Conservation (phyloP, 2,329 filamentous ascomycete genomes). For the Pseudocercospora musae region DNA sequence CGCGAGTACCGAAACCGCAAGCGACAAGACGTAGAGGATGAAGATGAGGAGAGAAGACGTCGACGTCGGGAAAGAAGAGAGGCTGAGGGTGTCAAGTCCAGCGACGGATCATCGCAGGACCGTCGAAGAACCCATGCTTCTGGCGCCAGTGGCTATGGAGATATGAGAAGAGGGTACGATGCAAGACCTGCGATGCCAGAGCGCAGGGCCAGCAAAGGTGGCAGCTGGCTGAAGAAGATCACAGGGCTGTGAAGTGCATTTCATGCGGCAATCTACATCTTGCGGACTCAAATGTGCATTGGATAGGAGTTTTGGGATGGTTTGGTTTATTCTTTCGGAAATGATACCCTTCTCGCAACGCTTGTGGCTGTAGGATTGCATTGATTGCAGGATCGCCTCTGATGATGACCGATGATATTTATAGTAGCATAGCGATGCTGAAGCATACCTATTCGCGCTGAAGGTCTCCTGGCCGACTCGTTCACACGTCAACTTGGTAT, state of each 20-base stretch:
- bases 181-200: slow-evolving; percentile 37
- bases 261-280: background rate
- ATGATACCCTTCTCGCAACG: slow-evolving; percentile 5
- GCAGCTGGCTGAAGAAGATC: slow-evolving; percentile 50
- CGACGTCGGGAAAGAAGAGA: slow-evolving; percentile 22
- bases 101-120: slow-evolving; percentile 35
- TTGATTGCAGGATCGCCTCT: background rate
- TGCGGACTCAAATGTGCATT: background rate
- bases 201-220: slow-evolving; percentile 34
- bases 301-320: slow-evolving; percentile 1
- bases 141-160: slow-evolving; percentile 33
- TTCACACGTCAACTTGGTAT: background rate
- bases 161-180: slow-evolving; percentile 39
- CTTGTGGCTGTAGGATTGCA: slow-evolving; percentile 2
- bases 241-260: slow-evolving; percentile 21
- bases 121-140: slow-evolving; percentile 29
- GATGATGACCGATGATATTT: background rate
- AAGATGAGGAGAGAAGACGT: slow-evolving; percentile 23
- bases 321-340: background rate
- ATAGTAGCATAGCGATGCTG: background rate
- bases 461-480: slow-evolving; percentile 45
- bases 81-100: slow-evolving; percentile 26
- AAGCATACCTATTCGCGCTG: background rate
- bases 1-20: slow-evolving; percentile 30
- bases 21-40: slow-evolving; percentile 23